A percentile compares a stretch with the other conserved stretches of the same genome.
Conservation (phyloP, 140 eudicot species). For the Oenanthe javanica region DNA sequence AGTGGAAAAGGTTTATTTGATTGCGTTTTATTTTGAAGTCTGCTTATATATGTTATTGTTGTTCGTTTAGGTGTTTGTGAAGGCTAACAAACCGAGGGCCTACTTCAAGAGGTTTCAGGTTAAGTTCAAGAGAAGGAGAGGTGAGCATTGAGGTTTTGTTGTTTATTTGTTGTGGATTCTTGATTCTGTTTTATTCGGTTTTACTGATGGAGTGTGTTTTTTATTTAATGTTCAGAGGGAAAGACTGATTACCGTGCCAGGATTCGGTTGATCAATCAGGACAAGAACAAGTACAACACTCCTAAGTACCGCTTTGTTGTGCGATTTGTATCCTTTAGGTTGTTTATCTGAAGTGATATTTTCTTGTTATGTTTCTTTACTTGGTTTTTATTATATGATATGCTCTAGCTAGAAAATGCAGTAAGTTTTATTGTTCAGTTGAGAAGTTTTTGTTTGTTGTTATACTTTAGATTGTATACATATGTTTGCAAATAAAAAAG, state of each 20-base stretch:
- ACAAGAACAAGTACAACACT: slow-evolving; percentile 72
- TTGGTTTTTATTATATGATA: too few species aligned
- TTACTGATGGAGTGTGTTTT: background rate
- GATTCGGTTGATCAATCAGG: slow-evolving; percentile 66
- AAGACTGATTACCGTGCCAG: slow-evolving; percentile 85
- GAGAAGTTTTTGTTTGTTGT: too few species aligned
- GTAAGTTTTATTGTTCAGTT: too few species aligned
- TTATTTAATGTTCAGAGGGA: slow-evolving; percentile 37
- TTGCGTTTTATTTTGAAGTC: too few species aligned
- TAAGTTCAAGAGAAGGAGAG: slow-evolving; percentile 73
- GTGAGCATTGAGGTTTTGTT: slow-evolving; percentile 8
- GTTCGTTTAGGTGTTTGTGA: slow-evolving; percentile 39
- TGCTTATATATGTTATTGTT: background rate
- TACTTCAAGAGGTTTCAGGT: slow-evolving; percentile 79
- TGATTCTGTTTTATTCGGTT: background rate
- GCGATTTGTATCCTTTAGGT: slow-evolving; percentile 45
- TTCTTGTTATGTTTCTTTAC: background rate
- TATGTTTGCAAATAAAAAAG: background rate
- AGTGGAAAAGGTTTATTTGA: too few species aligned
- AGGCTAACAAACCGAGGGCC: slow-evolving; percentile 52
- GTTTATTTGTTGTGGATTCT: background rate
- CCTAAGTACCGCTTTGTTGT: slow-evolving; percentile 75
- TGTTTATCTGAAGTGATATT: background rate
- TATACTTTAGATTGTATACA: background rate
- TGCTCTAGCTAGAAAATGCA: too few species aligned